Percentiles rank a stretch among this genome's conserved stretches.
These are phyloP conservation scores for Tricholoma sp. DNA, from an alignment of 768 basidiomycete genomes.

Conservation along the genomic window DNA sequence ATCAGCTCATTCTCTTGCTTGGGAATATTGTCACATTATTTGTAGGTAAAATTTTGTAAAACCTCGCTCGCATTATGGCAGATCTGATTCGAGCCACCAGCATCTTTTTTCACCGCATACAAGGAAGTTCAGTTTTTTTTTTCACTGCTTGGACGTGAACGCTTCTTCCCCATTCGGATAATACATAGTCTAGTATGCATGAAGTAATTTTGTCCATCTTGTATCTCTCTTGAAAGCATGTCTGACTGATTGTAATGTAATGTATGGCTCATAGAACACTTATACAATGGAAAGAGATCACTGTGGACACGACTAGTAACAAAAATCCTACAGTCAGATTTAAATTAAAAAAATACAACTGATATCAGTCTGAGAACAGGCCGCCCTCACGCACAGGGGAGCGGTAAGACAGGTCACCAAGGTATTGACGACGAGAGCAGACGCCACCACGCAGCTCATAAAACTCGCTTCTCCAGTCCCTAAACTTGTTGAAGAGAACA, in stretches of 20 bases:
- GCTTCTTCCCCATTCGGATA: background rate
- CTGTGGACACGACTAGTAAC: background rate
- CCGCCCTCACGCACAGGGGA: constrained; percentile 22
- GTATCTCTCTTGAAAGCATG: background rate
- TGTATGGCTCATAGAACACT: background rate
- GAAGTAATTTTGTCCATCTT: background rate
- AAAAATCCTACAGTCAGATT: background rate
- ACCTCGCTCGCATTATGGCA: background rate
- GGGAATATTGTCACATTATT: too few relatives aligned
- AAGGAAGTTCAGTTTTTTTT: background rate
- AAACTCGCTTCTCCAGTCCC: constrained; percentile 38
- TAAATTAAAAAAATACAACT: background rate
- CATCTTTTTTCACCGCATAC: background rate
- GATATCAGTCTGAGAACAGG: constrained; percentile 26
- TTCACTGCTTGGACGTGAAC: background rate
- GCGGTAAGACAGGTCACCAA: constrained; percentile 8
- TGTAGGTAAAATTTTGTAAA: background rate
- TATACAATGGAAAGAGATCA: background rate
- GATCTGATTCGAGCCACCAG: background rate
- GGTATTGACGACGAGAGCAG: constrained; percentile 1
- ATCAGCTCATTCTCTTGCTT: background rate
- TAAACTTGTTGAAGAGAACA: constrained; percentile 33
- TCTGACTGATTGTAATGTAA: too few relatives aligned
- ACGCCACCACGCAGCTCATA: constrained; percentile 24
- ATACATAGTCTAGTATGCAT: background rate